phyloP scores from a whole-genome alignment of 208 protist species.

The Leishmania tropica region DNA sequence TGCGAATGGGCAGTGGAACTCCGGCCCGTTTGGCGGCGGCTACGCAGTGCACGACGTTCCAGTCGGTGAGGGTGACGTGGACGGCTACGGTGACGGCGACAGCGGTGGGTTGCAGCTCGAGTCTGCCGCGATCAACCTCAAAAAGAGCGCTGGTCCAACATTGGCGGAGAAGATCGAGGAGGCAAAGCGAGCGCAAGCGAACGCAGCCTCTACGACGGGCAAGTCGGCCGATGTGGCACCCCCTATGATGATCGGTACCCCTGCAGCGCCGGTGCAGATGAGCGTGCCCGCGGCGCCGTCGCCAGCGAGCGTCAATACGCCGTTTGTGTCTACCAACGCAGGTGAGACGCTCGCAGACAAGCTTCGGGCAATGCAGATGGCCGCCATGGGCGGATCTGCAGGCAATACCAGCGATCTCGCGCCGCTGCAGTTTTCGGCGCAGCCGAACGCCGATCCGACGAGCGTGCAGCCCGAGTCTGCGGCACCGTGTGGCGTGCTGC shows the following conservation, averaged over 20 bases:
- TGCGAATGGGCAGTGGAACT: neutral
- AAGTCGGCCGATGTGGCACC: neutral
- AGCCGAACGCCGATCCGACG: neutral
- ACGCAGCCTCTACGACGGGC: neutral
- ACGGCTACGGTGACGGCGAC: conserved; percentile 32
- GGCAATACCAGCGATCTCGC: neutral
- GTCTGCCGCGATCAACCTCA: conserved; percentile 52
- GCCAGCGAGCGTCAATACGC: neutral
- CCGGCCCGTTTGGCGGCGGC: neutral
- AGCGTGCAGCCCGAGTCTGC: neutral
- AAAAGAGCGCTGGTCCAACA: conserved; percentile 36
- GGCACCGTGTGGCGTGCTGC: neutral
- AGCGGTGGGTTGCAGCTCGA: conserved; percentile 76
- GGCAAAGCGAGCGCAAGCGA: conserved; percentile 16
- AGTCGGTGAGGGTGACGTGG: conserved; percentile 41
- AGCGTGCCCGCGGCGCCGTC: neutral
- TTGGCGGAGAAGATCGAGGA: conserved; percentile 35
- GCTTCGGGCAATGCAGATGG: conserved; percentile 64
- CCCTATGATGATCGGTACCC: neutral
- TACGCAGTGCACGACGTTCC: conserved; percentile 26
- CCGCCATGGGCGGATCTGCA: conserved; percentile 2
- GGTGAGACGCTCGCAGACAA: conserved; percentile 65
- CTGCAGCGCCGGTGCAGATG: neutral
- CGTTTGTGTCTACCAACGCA: conserved; percentile 25
- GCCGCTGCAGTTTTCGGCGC: neutral